These are phyloP conservation scores for Friedmanniomyces simplex DNA, from an alignment of 495 filamentous ascomycete genomes.

Conservation along the genomic window DNA sequence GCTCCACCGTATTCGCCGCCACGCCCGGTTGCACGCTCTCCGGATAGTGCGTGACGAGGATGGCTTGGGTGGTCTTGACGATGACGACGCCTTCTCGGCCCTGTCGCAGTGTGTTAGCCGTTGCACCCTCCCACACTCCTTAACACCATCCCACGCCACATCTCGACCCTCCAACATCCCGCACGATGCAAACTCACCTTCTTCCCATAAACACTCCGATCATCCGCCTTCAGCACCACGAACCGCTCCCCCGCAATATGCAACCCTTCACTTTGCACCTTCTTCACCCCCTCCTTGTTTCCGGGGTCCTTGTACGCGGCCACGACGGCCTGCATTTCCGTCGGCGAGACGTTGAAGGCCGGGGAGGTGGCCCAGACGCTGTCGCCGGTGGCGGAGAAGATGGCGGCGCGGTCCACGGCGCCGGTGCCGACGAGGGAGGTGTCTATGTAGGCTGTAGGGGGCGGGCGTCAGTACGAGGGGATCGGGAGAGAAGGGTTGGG, in stretches of 20 bases:
- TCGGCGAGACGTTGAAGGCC: constrained; percentile 52
- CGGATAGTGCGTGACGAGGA: constrained; percentile 77
- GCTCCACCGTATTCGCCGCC: constrained; percentile 53
- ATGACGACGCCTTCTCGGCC: constrained; percentile 70
- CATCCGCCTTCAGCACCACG: constrained; percentile 61
- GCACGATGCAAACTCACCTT: constrained; percentile 46
- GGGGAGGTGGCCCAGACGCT: constrained; percentile 68
- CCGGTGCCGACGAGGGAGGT: constrained; percentile 65
- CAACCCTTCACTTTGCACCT: constrained; percentile 51
- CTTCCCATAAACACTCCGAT: constrained; percentile 71
- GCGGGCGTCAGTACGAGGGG: too few species aligned
- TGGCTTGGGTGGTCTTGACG: constrained; percentile 71
- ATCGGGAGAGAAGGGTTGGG: constrained; percentile 8
- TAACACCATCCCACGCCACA: not conserved
- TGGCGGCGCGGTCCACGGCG: constrained; percentile 79
- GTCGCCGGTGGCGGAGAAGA: constrained; percentile 71
- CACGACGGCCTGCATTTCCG: constrained; percentile 52
- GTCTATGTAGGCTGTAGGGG: constrained; percentile 21
- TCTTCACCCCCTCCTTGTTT: constrained; percentile 28
- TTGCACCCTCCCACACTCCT: not conserved
- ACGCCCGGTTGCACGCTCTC: constrained; percentile 57
- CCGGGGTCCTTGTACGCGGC: constrained; percentile 36
- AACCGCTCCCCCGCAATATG: constrained; percentile 62
- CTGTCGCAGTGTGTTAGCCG: constrained; percentile 34
- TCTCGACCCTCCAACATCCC: not conserved